A percentile compares a stretch with the other conserved stretches of the same genome.
These are phyloP conservation scores for Geoglossum cookeanum DNA, from an alignment of 2,329 filamentous ascomycete species.

Conservation along the genomic window DNA sequence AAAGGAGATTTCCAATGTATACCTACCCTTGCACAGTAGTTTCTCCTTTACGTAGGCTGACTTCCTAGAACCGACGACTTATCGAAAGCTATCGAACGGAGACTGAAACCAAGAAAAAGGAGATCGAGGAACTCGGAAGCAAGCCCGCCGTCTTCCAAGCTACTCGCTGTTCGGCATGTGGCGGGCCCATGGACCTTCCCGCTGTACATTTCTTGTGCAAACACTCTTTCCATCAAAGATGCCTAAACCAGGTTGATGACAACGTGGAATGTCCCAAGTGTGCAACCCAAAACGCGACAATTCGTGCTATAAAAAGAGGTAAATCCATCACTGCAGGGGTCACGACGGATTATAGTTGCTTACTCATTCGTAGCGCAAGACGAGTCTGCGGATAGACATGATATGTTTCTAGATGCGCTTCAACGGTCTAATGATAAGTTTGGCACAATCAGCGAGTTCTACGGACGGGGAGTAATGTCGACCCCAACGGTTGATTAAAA, in stretches of 20 bases:
- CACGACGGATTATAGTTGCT: neutral
- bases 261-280: conserved; percentile 74
- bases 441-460: conserved; percentile 84
- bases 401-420: conserved; percentile 69
- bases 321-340: neutral
- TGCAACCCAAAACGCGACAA: conserved; percentile 65
- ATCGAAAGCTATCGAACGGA: conserved; percentile 72
- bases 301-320: conserved; percentile 57
- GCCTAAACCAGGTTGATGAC: conserved; percentile 48
- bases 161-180: conserved; percentile 71
- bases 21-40: conserved; percentile 7
- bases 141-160: conserved; percentile 84
- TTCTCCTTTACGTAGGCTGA: neutral
- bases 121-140: conserved; percentile 55
- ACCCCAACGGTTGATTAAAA: conserved; percentile 15
- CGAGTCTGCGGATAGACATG: conserved; percentile 71
- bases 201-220: conserved; percentile 94
- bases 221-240: conserved; percentile 88
- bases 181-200: conserved; percentile 60
- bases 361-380: conserved; percentile 41
- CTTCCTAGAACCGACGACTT: conserved; percentile 47
- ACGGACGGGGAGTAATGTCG: conserved; percentile 80
- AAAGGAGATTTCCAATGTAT: conserved; percentile 53
- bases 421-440: conserved; percentile 65
- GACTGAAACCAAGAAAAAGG: conserved; percentile 58